Conservation (phyloP, 768 basidiomycete genomes). For the Tulasnella sp. region DNA sequence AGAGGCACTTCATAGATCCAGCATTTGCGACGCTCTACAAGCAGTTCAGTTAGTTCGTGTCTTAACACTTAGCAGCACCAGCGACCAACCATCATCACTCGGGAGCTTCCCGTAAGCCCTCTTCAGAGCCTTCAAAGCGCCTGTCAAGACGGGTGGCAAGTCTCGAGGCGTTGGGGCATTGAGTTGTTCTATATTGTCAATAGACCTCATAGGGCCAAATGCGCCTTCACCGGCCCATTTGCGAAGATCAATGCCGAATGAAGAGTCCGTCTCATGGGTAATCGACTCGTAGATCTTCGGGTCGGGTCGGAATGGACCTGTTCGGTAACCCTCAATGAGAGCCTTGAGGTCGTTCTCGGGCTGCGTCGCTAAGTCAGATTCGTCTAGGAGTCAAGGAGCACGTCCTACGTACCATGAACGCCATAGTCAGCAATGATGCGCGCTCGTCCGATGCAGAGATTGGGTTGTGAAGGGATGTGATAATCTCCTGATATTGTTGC, state of each 20-base stretch:
- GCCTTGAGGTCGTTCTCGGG: conserved; percentile 86
- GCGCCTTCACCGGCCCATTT: conserved; percentile 84
- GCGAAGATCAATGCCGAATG: conserved; percentile 89
- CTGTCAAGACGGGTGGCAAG: conserved; percentile 73
- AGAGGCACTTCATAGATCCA: conserved; percentile 95
- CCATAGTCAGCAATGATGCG: conserved; percentile 73
- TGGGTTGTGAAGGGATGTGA: conserved; percentile 70
- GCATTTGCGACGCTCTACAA: conserved; percentile 75
- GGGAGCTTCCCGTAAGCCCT: conserved; percentile 65
- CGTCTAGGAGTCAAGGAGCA: not conserved
- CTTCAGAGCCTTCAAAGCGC: conserved; percentile 64
- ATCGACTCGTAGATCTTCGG: conserved; percentile 87
- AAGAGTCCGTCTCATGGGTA: conserved; percentile 78
- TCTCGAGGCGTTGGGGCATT: conserved; percentile 47
- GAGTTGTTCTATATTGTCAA: conserved; percentile 19
- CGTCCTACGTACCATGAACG: conserved; percentile 50
- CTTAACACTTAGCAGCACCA: not conserved
- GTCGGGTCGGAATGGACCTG: conserved; percentile 86
- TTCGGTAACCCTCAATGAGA: conserved; percentile 89
- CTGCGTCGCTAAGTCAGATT: conserved; percentile 45
- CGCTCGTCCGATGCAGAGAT: conserved; percentile 67
- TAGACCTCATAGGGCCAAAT: conserved; percentile 56
- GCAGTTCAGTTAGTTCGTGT: not conserved
- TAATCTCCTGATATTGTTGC: conserved; percentile 82
- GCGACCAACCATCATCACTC: conserved; percentile 62